Evolutionary conservation across 2,329 filamentous ascomycete genomes (phyloP), one percentile per base, ranked within the genome.

Genomic region (Fusarium graminum): DNA sequence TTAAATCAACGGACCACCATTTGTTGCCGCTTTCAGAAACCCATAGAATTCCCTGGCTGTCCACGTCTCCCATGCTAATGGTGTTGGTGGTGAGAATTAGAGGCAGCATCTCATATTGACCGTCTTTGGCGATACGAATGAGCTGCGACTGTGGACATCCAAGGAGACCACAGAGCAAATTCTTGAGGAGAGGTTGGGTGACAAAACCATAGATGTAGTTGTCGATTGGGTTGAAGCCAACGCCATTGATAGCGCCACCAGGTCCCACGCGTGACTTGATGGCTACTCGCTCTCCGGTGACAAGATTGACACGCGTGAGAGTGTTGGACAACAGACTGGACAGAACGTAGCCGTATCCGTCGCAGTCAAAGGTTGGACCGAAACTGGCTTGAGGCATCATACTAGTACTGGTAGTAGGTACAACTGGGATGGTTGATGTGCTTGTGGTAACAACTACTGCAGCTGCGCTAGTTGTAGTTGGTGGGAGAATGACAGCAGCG

Each of bases 201-300:
- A 45, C 36, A 1, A 72, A 54, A 7, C 64, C 70, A 8, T 72
- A 72, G 17, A 72, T 67, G 34, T 71, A 72, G 16, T 61, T 63
- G 16, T 72, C 70, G 0, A 65, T 19, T 6, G 32, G 46, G 9
- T 72, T 72, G 41, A 72, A 72, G 0, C 70, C 70, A 6, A 71
- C 60, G 16, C 59, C 66, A 1, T 65, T 67, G 19, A 71, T 50
- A 4, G 14, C 4, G 0, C 66, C 58, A 5, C 61, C 61, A 0
- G 52, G 51, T 0, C 65, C 66, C 4, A 70, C 36, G 6, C n/a
- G 28, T 1, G 14, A 16, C 3, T 4, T 28, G 7, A 69, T 63
- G 4, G 29, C 3, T 1, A 40, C 53, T 8, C 52, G 42, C 0
- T 8, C 6, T 2, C 66, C 66, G 2, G 32, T 52, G 16, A 28